A percentile compares a stretch with the other conserved stretches of the same genome.
Evolutionary conservation across 208 protist genomes (phyloP).

Genomic region (Vickermania spadyakhi): DNA sequence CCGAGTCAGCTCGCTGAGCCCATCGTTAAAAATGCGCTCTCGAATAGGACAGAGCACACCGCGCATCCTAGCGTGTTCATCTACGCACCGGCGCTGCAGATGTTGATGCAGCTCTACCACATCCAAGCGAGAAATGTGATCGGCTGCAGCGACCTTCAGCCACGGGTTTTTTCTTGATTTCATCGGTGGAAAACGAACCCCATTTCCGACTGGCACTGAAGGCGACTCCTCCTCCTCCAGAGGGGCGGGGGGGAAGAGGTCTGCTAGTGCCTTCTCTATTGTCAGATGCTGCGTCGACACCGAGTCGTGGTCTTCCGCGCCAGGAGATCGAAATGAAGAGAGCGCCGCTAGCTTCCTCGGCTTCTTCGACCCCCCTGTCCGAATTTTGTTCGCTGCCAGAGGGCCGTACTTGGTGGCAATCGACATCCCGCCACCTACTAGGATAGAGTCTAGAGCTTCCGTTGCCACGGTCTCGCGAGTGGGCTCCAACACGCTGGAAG

Average conservation of each 20-base stretch:
- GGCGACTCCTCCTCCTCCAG: constrained; percentile 2
- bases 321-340: background rate
- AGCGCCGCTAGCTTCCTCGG: background rate
- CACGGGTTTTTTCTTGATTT: constrained; percentile 6
- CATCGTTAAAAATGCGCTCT: constrained; percentile 70
- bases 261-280: constrained; percentile 18
- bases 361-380: background rate
- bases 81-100: constrained; percentile 38
- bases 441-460: background rate
- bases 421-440: constrained; percentile 4
- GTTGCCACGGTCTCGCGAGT: background rate
- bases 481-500: background rate
- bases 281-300: constrained; percentile 15
- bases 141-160: constrained; percentile 38
- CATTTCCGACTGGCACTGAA: background rate
- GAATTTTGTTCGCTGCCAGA: background rate
- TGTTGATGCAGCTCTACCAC: constrained; percentile 71
- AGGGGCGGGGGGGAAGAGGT: constrained; percentile 24
- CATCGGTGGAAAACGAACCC: background rate
- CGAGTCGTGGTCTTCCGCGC: background rate
- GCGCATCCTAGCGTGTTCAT: constrained; percentile 47
- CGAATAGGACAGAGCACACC: constrained; percentile 66
- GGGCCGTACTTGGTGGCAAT: constrained; percentile 4
- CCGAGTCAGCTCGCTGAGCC: constrained; percentile 73
- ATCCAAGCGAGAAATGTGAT: constrained; percentile 54